Evolutionary conservation across 2,329 filamentous ascomycete species (phyloP), one percentile per base, ranked within the genome.

Genomic region (Neonectria neomacrospora): DNA sequence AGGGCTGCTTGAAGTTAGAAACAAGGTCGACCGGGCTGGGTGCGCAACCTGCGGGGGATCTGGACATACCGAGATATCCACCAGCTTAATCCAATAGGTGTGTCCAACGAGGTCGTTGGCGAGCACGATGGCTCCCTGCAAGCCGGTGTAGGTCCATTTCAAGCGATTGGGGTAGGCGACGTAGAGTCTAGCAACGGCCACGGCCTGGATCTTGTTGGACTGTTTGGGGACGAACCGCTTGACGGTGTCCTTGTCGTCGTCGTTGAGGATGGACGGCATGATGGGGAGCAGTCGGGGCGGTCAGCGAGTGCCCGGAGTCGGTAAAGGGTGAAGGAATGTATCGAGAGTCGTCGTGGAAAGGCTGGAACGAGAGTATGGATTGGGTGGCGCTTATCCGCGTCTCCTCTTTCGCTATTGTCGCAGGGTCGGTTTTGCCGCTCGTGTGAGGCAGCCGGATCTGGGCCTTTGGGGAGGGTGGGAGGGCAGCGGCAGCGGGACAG

Each of bases 81-180:
- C 96, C 81, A 99, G 84, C 83, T 99, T 99, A 71, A 99, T 83
- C 93, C 95, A 99, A 80, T 94, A 97, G 1, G 96, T 97, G 78
- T 97, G 91, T 69, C 96, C 96, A 28, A 98, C 94, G 41, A 97
- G 81, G 77, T 99, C 96, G 78, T 98, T 97, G 70, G 93, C 91
- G 67, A 99, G 88, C 56, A 97, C 95, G 37, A 90, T 88, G 54
- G 96, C 96, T 56, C 96, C 96, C 78, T 98, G 96, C 48, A 98
- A 81, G 14, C 95, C 96, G 0, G 95, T 97, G 77, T 95, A 97
- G 28, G 89, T 95, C 96, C 96, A 99, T 94, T 85, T 88, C 67
- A 89, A 87, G 67, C 86, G 87, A 81, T 96, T 88, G 12, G 96
- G 96, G 75, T 97, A 92, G 73, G 95, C 94, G 76, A 98, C 88